A percentile compares a stretch with the other conserved stretches of the same genome.
These are phyloP conservation scores for Zoysia japonica DNA, from an alignment of 176 grass and related monocot genomes.

Conservation along the genomic window DNA sequence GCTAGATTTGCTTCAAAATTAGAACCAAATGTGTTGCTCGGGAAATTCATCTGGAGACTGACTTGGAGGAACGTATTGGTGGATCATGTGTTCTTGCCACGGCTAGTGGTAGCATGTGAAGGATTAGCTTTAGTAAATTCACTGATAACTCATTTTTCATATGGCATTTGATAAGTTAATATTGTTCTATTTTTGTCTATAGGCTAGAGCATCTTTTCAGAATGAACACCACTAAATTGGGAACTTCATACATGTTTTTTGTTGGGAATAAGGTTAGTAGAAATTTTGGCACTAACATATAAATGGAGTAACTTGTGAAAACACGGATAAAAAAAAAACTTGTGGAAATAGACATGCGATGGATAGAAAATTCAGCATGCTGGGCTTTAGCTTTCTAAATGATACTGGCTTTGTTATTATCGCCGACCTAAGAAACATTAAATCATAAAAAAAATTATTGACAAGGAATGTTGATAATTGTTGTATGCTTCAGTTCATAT, in stretches of 20 bases:
- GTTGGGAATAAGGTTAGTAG: neutral
- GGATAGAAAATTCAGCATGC: slow-evolving; percentile 1
- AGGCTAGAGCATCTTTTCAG: neutral
- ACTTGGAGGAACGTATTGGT: neutral
- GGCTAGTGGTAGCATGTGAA: neutral
- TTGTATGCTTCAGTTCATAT: neutral
- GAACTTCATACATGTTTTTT: neutral
- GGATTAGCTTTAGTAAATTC: neutral
- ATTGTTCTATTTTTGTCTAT: neutral
- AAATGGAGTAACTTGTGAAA: neutral
- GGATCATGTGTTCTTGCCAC: neutral
- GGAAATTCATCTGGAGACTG: neutral
- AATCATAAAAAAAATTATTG: neutral
- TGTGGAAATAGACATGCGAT: neutral
- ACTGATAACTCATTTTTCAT: neutral
- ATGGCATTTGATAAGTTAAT: neutral
- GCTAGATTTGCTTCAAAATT: neutral
- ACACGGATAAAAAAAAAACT: no score
- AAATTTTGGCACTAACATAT: neutral
- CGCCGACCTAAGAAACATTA: neutral
- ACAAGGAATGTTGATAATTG: slow-evolving; percentile 15
- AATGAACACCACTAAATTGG: neutral
- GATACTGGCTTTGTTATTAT: neutral
- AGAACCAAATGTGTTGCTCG: neutral
- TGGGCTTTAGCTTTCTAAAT: neutral